Conservation (phyloP, 176 grass and related monocot species). For the Aegilops longissima region DNA sequence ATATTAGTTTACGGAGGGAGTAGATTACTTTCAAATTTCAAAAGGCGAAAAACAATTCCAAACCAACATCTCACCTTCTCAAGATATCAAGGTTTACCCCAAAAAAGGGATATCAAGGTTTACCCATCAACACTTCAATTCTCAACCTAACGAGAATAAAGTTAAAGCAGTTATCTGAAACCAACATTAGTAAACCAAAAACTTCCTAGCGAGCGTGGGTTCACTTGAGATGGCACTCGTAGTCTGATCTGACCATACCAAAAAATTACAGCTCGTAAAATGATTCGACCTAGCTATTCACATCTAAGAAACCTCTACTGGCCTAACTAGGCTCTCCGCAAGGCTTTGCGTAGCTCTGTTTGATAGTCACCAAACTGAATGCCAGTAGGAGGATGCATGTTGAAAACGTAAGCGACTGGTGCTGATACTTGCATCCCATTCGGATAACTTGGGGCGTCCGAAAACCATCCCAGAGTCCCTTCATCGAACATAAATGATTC, state of each 20-base stretch:
- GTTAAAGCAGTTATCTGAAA: not conserved
- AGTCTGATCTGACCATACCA: not conserved
- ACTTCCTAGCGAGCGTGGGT: not conserved
- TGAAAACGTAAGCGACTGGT: constrained; percentile 70
- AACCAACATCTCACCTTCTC: not conserved
- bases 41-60: not conserved
- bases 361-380: constrained; percentile 41
- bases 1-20: too few species aligned
- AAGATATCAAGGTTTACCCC: not conserved
- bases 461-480: constrained; percentile 61
- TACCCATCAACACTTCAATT: not conserved
- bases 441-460: constrained; percentile 24
- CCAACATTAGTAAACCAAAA: not conserved
- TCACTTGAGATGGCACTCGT: not conserved
- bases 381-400: constrained; percentile 53
- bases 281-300: constrained; percentile 11
- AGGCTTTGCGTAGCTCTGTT: constrained; percentile 27
- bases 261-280: constrained; percentile 21
- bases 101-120: not conserved
- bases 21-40: not conserved
- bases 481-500: constrained; percentile 85
- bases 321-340: constrained; percentile 18
- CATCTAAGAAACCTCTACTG: not conserved
- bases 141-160: not conserved
- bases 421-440: constrained; percentile 63